phyloP scores from a whole-genome alignment of 1,284 basidiomycete genomes.

The Ganoderma multipileum region DNA sequence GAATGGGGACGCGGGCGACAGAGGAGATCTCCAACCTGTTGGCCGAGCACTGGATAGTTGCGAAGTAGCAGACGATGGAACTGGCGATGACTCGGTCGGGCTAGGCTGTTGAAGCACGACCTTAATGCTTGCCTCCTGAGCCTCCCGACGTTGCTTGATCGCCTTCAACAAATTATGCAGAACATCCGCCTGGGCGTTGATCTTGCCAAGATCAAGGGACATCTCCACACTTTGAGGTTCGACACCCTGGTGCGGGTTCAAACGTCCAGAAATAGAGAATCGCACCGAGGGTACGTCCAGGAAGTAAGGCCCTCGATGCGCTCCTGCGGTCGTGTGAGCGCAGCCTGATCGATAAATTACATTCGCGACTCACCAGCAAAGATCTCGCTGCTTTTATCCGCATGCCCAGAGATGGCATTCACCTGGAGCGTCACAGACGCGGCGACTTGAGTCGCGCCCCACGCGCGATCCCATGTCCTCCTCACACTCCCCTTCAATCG shows the following conservation, averaged over 20 bases:
- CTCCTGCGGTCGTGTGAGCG: constrained; percentile 14
- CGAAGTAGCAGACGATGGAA: constrained; percentile 37
- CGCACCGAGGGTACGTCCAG: constrained; percentile 53
- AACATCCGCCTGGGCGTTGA: constrained; percentile 56
- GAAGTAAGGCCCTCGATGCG: constrained; percentile 41
- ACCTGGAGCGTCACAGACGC: constrained; percentile 59
- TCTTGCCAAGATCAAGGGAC: constrained; percentile 52
- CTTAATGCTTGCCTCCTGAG: constrained; percentile 2
- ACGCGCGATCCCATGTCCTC: constrained; percentile 70
- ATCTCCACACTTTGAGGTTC: constrained; percentile 61
- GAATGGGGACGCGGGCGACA: constrained; percentile 39
- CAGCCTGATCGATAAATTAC: too few species aligned
- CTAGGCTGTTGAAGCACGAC: background rate
- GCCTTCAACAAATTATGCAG: constrained; percentile 47
- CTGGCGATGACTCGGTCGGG: constrained; percentile 10
- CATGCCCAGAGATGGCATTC: constrained; percentile 51
- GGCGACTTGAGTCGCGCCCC: constrained; percentile 65
- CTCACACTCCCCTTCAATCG: constrained; percentile 64
- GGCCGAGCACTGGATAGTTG: constrained; percentile 30
- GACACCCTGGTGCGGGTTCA: constrained; percentile 64
- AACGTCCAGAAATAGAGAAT: constrained; percentile 55
- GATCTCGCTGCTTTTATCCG: constrained; percentile 38
- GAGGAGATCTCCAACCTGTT: constrained; percentile 37
- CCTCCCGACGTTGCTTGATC: constrained; percentile 32
- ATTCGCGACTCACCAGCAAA: constrained; percentile 20